Conservation (phyloP, 2,329 filamentous ascomycete species). For the Trichoderma sp. region DNA sequence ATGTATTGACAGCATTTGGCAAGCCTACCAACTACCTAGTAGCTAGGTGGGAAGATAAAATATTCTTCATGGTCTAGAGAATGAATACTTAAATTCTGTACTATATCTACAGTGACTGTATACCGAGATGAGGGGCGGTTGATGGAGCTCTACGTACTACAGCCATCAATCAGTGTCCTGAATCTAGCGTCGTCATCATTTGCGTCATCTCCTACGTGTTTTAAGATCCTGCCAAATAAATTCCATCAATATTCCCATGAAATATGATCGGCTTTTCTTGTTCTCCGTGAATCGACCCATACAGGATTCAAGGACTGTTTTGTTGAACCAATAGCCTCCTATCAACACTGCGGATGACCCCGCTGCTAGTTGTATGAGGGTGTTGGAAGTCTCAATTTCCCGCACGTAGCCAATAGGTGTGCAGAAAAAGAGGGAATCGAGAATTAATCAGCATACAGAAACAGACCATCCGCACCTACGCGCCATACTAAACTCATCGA, state of each 20-base stretch:
- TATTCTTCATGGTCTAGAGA: not conserved
- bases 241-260: no score
- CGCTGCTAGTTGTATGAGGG: not conserved
- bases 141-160: not conserved
- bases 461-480: no score
- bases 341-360: not conserved
- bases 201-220: not conserved
- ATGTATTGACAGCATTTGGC: fast-evolving
- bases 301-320: not conserved
- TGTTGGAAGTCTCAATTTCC: not conserved
- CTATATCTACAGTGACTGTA: not conserved
- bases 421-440: no score
- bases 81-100: not conserved
- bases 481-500: not conserved
- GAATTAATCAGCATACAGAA: no score
- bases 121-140: not conserved
- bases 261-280: not conserved
- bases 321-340: not conserved
- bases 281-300: not conserved
- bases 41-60: no score
- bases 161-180: no score
- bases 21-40: no score
- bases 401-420: no score
- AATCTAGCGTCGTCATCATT: not conserved
- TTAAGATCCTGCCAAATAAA: no score